These are phyloP conservation scores for Ascomycota sp. DNA, from an alignment of 2,329 filamentous ascomycete genomes.

Conservation along the genomic window DNA sequence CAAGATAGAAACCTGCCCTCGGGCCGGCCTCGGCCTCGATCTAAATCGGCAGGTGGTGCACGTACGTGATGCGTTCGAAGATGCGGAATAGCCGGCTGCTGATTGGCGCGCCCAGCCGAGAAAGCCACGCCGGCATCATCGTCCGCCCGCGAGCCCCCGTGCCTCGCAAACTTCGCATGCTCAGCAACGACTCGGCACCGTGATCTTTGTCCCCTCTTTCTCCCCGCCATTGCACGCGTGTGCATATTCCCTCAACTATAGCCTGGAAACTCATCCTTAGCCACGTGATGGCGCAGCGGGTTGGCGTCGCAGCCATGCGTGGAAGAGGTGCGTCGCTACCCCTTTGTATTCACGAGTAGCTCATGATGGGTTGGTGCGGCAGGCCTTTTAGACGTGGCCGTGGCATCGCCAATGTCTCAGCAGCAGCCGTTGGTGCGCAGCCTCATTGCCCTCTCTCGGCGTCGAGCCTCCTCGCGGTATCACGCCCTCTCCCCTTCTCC, in stretches of 20 bases:
- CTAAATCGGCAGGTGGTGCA: conserved; percentile 2
- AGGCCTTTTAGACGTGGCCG: too few species aligned
- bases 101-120: conserved; percentile 25
- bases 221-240: not conserved
- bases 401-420: too few species aligned
- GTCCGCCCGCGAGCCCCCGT: not conserved
- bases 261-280: conserved; percentile 10
- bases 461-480: not conserved
- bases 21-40: too few species aligned
- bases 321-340: conserved; percentile 25
- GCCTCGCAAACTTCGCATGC: not conserved
- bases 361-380: not conserved
- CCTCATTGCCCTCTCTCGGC: too few species aligned
- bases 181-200: not conserved
- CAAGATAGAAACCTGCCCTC: too few species aligned
- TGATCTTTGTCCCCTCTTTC: not conserved
- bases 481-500: not conserved
- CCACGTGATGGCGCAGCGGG: conserved; percentile 20
- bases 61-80: conserved; percentile 10
- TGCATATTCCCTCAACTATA: conserved; percentile 17
- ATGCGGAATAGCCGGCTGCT: conserved; percentile 16
- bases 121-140: not conserved
- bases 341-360: not conserved
- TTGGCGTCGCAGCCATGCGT: conserved; percentile 37
- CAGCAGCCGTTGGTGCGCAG: too few species aligned